A percentile compares a stretch with the other conserved stretches of the same genome.
These are phyloP conservation scores for Dioscorea zingiberensis DNA, from an alignment of 106 monocot species.

Conservation along the genomic window DNA sequence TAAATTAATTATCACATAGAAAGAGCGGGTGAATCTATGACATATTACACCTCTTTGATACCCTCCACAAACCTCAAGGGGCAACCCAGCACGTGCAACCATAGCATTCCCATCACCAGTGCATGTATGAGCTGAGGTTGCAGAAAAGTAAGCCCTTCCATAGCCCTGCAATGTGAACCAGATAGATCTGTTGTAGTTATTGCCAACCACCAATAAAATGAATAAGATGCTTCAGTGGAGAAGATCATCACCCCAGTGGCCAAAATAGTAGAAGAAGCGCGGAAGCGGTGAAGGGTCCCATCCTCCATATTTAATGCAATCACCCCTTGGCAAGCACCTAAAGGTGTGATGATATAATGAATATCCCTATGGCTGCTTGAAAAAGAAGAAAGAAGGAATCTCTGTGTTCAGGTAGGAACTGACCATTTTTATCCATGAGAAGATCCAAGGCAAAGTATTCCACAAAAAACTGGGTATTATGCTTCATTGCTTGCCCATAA, in stretches of 20 bases:
- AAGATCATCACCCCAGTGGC: constrained; percentile 53
- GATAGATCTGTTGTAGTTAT: too few relatives aligned
- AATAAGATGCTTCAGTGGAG: too few relatives aligned
- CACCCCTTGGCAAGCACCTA: constrained; percentile 64
- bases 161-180: constrained; percentile 57
- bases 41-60: background rate
- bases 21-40: too few relatives aligned
- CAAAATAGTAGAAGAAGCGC: constrained; percentile 60
- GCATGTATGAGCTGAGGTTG: constrained; percentile 99
- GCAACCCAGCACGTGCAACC: constrained; percentile 96
- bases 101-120: constrained; percentile 98
- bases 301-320: constrained; percentile 91
- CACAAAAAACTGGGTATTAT: constrained; percentile 84
- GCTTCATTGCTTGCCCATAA: constrained; percentile 92
- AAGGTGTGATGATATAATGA: background rate
- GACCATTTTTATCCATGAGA: constrained; percentile 75
- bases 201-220: too few relatives aligned
- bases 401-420: background rate
- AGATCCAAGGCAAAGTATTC: constrained; percentile 86
- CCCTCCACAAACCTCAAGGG: constrained; percentile 58
- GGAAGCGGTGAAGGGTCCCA: constrained; percentile 78
- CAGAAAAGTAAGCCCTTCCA: constrained; percentile 94
- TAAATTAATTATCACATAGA: background rate
- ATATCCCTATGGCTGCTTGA: background rate
- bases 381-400: background rate